These are phyloP conservation scores for Nadsonia starkeyi-henricii DNA, from an alignment of 1,139 yeast genomes.

Conservation along the genomic window DNA sequence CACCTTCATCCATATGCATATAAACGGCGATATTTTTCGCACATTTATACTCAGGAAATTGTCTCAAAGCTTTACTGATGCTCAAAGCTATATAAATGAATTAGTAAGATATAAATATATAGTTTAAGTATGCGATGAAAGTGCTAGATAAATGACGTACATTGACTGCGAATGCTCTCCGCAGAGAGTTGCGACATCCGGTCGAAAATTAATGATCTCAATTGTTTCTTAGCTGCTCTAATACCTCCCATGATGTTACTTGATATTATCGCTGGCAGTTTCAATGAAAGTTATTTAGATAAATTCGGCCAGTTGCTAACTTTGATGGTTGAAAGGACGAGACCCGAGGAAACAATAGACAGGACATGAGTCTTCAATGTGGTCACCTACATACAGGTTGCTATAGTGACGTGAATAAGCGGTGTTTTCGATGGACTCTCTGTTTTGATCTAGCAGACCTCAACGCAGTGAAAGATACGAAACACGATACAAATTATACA, in stretches of 20 bases:
- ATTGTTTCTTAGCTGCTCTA: background rate
- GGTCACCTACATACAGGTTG: background rate
- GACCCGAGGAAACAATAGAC: background rate
- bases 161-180: background rate
- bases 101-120: background rate
- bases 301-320: background rate
- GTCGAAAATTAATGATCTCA: background rate
- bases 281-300: too few relatives aligned
- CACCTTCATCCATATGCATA: slow-evolving; percentile 54
- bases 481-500: background rate
- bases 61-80: slow-evolving; percentile 15
- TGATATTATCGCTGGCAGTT: too few relatives aligned
- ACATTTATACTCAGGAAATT: slow-evolving; percentile 27
- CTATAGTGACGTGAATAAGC: background rate
- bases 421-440: background rate
- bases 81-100: background rate
- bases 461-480: background rate
- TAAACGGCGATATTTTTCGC: slow-evolving; percentile 46
- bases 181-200: background rate
- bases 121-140: background rate
- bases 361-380: background rate
- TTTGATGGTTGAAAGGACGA: background rate
- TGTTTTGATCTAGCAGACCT: too few relatives aligned
- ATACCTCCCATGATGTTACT: background rate
- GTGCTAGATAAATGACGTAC: background rate